Conservation (phyloP, 2,329 filamentous ascomycete genomes). For the Fusarium paranaense region DNA sequence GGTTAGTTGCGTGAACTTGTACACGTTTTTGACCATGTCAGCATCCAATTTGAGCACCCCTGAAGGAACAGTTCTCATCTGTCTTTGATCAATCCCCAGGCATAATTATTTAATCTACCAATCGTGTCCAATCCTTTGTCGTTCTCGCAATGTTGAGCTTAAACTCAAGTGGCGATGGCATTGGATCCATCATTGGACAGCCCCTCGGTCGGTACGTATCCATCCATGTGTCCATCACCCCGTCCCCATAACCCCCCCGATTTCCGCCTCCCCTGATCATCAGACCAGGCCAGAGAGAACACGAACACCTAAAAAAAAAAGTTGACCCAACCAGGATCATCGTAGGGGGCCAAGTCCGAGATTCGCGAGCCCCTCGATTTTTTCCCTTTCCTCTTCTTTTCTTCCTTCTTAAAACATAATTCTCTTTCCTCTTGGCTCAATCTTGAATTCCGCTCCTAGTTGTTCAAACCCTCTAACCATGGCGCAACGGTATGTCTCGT, state of each 20-base stretch:
- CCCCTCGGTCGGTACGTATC: slow-evolving; percentile 26
- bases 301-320: slow-evolving; percentile 41
- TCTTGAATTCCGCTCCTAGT: background rate
- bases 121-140: background rate
- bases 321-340: slow-evolving; percentile 33
- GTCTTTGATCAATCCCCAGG: background rate
- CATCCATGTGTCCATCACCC: background rate
- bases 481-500: slow-evolving; percentile 51
- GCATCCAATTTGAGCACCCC: background rate
- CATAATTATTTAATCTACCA: background rate
- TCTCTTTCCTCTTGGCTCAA: background rate
- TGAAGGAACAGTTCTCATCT: background rate
- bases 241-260: background rate
- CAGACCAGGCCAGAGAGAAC: slow-evolving; percentile 30
- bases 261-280: slow-evolving; percentile 22
- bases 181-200: slow-evolving; percentile 29
- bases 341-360: slow-evolving; percentile 33
- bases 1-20: background rate
- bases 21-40: background rate
- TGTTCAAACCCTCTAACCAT: slow-evolving; percentile 37
- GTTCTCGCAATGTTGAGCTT: background rate
- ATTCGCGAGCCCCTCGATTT: slow-evolving; percentile 37
- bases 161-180: slow-evolving; percentile 23
- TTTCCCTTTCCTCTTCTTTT: slow-evolving; percentile 8
- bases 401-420: background rate